Evolutionary conservation across 1,284 basidiomycete species (phyloP).

Genomic region (Ustilago cynodontis): DNA sequence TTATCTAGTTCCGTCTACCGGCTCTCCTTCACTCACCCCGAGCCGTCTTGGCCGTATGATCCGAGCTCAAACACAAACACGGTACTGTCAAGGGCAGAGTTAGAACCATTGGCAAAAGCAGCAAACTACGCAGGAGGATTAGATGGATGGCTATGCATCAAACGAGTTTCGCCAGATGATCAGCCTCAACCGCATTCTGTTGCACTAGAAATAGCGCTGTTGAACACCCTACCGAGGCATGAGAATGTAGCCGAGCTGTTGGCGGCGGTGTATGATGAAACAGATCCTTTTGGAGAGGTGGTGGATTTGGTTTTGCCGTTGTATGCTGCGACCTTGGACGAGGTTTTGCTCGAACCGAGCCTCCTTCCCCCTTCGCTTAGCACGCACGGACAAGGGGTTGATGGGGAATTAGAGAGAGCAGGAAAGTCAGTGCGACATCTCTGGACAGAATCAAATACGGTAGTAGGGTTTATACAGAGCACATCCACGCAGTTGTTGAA

Average conservation of each 20-base stretch:
- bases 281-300: constrained; percentile 50
- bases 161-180: constrained; percentile 53
- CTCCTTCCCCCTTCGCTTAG: neutral
- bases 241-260: constrained; percentile 43
- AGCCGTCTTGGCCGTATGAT: constrained; percentile 9
- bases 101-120: neutral
- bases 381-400: no score
- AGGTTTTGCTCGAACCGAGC: constrained; percentile 34
- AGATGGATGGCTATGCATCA: constrained; percentile 49
- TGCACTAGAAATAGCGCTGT: constrained; percentile 44
- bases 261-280: constrained; percentile 50
- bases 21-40: neutral
- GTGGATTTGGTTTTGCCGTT: constrained; percentile 56
- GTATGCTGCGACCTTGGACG: constrained; percentile 45
- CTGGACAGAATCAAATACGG: constrained; percentile 14
- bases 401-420: neutral
- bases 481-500: constrained; percentile 25
- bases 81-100: neutral
- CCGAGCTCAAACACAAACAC: neutral
- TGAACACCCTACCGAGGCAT: constrained; percentile 23
- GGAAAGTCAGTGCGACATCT: constrained; percentile 15
- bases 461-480: constrained; percentile 9
- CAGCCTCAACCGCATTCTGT: constrained; percentile 58
- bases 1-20: constrained; percentile 32
- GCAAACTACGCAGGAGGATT: constrained; percentile 10